phyloP scores from a whole-genome alignment of 2,329 filamentous ascomycete genomes.

The Penicillium sp. region DNA sequence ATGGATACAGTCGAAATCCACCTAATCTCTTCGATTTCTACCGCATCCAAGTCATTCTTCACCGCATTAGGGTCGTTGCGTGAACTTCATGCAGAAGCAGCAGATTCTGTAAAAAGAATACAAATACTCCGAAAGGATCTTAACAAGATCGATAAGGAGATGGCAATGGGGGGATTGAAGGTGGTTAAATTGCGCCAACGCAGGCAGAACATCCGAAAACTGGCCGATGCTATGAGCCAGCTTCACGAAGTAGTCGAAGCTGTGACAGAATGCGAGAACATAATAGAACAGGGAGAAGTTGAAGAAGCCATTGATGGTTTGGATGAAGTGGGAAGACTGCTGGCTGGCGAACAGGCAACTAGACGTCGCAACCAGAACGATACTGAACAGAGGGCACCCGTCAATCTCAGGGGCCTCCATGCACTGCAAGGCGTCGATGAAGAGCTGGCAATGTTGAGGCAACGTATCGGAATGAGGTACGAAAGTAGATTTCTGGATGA shows the following conservation, averaged over 20 bases:
- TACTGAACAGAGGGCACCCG: constrained; percentile 37
- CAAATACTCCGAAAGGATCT: constrained; percentile 76
- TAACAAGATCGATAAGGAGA: constrained; percentile 75
- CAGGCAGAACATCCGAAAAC: constrained; percentile 76
- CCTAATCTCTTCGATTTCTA: constrained; percentile 91
- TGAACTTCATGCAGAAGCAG: constrained; percentile 86
- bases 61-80: constrained; percentile 85
- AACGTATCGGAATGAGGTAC: constrained; percentile 80
- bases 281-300: constrained; percentile 79
- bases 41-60: constrained; percentile 93
- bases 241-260: constrained; percentile 73
- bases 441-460: constrained; percentile 71
- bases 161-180: constrained; percentile 78
- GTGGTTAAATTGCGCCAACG: constrained; percentile 78
- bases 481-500: constrained; percentile 75
- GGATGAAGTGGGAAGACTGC: constrained; percentile 72
- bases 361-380: constrained; percentile 25
- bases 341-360: constrained; percentile 64
- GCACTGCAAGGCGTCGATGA: constrained; percentile 76
- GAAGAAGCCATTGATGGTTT: constrained; percentile 76
- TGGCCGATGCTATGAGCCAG: constrained; percentile 79
- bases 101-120: constrained; percentile 84
- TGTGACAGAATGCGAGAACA: constrained; percentile 69
- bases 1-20: constrained; percentile 99
- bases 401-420: constrained; percentile 72